Evolutionary conservation across 2,329 filamentous ascomycete species (phyloP), one percentile per base, ranked within the genome.

Genomic region (Ascochyta pisi): DNA sequence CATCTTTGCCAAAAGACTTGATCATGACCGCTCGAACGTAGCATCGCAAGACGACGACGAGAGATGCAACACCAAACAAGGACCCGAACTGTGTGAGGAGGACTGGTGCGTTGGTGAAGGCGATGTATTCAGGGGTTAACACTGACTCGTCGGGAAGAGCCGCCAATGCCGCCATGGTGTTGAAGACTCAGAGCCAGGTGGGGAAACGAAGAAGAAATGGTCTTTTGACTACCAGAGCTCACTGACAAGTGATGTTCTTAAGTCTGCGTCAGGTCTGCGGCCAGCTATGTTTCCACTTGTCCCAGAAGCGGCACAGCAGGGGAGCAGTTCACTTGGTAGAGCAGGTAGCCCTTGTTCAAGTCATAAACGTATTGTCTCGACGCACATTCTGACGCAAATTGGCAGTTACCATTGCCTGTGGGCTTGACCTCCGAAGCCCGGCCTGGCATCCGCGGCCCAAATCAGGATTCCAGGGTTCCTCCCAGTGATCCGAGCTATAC

Each of bases 21-120:
- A 84, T 74, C 69, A 84, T 78, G 8, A 70, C 64, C 2, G 76
- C 26, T 9, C 82, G 77, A 29, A 84, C 82, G 53, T 81, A 82
- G 33, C 78, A 64, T 26, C 81, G 76, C 16, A 78, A 64, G 3
- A 74, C 6, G 0, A 82, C 76, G 1, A 75, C 65, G 12, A 81
- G 35, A 0, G 75, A 64, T 0, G 80, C 76, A 19, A 77, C 43
- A 0, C 66, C 65, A 10, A 78, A 76, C 40, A 82, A 70, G 1
- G 75, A 54, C 9, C 76, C 64, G 1, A 77, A 77, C 10, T 79
- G 76, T 1, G 71, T 71, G 12, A 82, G 66, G n/a, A 83, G 77
- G 12, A 68, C 61, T 10, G 62, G 60, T 0, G 71, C 69, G 50
- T 75, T 78, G 52, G 73, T 73, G 46, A 76, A 78, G 12, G 67